Evolutionary conservation across 1,284 basidiomycete genomes (phyloP), one percentile per base, ranked within the genome.

Genomic region (Ceratobasidium sp.): DNA sequence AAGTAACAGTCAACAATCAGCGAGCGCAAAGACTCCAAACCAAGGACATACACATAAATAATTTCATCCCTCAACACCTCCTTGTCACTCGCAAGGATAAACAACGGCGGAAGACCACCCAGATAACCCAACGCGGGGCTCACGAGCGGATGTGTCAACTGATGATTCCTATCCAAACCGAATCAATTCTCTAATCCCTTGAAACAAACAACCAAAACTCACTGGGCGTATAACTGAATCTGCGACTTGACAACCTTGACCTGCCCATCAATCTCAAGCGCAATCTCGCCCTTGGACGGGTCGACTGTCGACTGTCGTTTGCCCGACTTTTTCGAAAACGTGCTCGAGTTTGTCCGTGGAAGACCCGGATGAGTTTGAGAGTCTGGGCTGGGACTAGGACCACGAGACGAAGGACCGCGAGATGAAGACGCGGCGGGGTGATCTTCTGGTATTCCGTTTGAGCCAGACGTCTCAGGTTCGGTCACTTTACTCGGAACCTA

Each of bases 51-150:
- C 65, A 86, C 82, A 78, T 94, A 98, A 43, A 98, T 88, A 59
- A 95, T 91, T 80, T 98, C 96, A 78, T 99, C 97, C 62, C 94
- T 84, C 57, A 98, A 81, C 0, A 98, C 95, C 81, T 99, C 97
- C 77, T 90, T 91, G 76, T 98, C 92, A 48, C 97, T 92, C 0
- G 89, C 92, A 75, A 97, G 89, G 75, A 98, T 83, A 60, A 94
- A 83, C 64, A 98, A 79, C 3, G 97, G 96, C 1, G 94, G 94
- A 0, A 99, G 81, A 0, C 96, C 96, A 9, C 97, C 97, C 8
- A 98, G 85, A 78, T 96, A 96, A 0, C 92, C 89, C 77, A 92
- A 76, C 39, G 85, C 88, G 0, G 95, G 92, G 73, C 93, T 96
- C 59, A 97, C 88, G 72, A 95, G 87, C 1, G 97, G 96, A 80